Evolutionary conservation across 2,329 filamentous ascomycete species (phyloP).

Genomic region (Lecanicillium sp.): DNA sequence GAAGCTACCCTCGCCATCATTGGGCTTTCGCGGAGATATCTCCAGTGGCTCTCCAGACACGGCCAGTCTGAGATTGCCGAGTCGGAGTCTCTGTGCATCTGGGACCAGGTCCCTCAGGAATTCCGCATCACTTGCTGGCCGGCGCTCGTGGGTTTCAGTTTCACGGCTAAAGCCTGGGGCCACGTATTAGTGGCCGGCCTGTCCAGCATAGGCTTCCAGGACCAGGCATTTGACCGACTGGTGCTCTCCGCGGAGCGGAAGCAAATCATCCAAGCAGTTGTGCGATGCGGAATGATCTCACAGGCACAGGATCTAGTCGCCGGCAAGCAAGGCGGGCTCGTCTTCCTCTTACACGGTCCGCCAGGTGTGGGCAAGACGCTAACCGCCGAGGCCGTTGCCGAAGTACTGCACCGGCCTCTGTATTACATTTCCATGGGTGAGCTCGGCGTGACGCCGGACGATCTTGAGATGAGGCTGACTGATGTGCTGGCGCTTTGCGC

Average conservation of each 20-base stretch:
- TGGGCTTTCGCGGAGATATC: no score
- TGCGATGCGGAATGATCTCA: not conserved
- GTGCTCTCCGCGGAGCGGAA: slow-evolving; percentile 5
- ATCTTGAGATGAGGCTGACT: slow-evolving; percentile 4
- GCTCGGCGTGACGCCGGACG: not conserved
- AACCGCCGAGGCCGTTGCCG: slow-evolving; percentile 31
- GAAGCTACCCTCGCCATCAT: no score
- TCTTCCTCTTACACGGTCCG: slow-evolving; percentile 26
- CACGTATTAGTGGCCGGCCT: slow-evolving; percentile 1
- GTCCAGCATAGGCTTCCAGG: slow-evolving; percentile 1
- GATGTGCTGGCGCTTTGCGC: slow-evolving; percentile 18
- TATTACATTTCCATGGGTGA: slow-evolving; percentile 9
- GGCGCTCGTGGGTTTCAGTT: slow-evolving; percentile 2
- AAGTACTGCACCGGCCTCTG: no score
- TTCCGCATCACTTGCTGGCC: slow-evolving; percentile 1
- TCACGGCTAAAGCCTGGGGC: slow-evolving; percentile 3
- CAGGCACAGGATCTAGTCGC: slow-evolving; percentile 8
- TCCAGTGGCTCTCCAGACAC: no score
- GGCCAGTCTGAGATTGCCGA: no score
- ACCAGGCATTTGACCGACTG: slow-evolving; percentile 3
- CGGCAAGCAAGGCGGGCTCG: slow-evolving; percentile 25
- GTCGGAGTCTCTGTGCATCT: no score
- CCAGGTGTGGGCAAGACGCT: slow-evolving; percentile 31
- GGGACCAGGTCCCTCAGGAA: no score
- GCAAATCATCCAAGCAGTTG: slow-evolving; percentile 1